phyloP scores from a whole-genome alignment of 495 filamentous ascomycete genomes.

The Jackrogersella minutella region DNA sequence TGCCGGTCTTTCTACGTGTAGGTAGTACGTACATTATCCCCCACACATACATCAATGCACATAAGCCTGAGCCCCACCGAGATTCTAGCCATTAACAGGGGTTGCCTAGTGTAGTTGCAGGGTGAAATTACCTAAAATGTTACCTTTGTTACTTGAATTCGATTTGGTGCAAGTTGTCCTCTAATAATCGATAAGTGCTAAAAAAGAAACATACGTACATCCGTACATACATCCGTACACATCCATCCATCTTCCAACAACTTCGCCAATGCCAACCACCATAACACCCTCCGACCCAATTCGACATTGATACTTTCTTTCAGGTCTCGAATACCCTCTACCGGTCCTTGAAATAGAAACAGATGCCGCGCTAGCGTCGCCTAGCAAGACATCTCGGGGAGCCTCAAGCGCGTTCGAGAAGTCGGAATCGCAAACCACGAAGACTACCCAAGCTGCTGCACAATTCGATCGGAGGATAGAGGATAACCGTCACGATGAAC shows the following conservation, averaged over 20 bases:
- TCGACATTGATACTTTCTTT: not conserved
- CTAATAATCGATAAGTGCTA: constrained; percentile 7
- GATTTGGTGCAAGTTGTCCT: constrained; percentile 42
- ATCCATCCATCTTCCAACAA: not conserved
- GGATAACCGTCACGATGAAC: constrained; percentile 54
- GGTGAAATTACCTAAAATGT: too few species aligned
- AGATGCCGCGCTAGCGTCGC: constrained; percentile 34
- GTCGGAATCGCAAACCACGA: constrained; percentile 14
- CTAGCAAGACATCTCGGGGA: constrained; percentile 31
- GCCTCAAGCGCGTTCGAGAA: constrained; percentile 33
- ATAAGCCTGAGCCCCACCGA: not conserved
- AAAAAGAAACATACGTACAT: not conserved
- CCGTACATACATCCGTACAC: not conserved
- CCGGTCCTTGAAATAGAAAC: constrained; percentile 8
- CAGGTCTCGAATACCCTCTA: not conserved
- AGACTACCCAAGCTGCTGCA: too few species aligned
- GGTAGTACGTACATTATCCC: not conserved
- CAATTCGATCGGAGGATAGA: too few species aligned
- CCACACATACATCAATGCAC: too few species aligned
- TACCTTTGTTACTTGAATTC: constrained; percentile 5
- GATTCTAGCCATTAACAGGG: constrained; percentile 13
- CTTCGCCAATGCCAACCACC: constrained; percentile 15
- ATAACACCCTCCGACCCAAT: constrained; percentile 1
- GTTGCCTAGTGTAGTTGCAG: constrained; percentile 1
- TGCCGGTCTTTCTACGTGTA: not conserved